Evolutionary conservation across 768 basidiomycete genomes (phyloP).

Genomic region (Calocybe cyanea): DNA sequence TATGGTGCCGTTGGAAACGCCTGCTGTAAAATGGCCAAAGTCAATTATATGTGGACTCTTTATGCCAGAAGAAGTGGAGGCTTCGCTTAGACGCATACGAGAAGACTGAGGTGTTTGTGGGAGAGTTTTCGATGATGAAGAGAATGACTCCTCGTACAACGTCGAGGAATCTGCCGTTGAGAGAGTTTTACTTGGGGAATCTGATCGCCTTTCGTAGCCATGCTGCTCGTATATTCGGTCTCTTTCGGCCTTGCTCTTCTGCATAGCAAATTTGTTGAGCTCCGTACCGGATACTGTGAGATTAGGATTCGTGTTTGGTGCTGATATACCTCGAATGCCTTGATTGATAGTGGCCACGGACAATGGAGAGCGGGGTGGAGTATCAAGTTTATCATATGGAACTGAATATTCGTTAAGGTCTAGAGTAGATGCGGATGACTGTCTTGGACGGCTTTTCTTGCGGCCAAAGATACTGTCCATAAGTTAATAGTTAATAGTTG

Average conservation of each 20-base stretch:
- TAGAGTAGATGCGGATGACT: slow-evolving; percentile 55
- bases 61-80: slow-evolving; percentile 44
- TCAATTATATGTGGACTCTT: slow-evolving; percentile 52
- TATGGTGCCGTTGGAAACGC: slow-evolving; percentile 28
- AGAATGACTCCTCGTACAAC: slow-evolving; percentile 48
- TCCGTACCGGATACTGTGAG: slow-evolving; percentile 71
- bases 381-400: slow-evolving; percentile 66
- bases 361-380: slow-evolving; percentile 56
- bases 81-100: slow-evolving; percentile 52
- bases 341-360: slow-evolving; percentile 54
- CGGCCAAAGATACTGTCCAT: slow-evolving; percentile 72
- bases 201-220: slow-evolving; percentile 34
- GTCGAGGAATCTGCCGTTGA: slow-evolving; percentile 59
- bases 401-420: slow-evolving; percentile 65
- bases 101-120: slow-evolving; percentile 33
- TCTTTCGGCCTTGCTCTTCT: slow-evolving; percentile 48
- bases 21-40: slow-evolving; percentile 40
- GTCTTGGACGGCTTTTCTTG: slow-evolving; percentile 57
- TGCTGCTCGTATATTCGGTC: slow-evolving; percentile 47
- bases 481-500: too few species aligned
- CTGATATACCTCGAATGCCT: slow-evolving; percentile 65
- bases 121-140: slow-evolving; percentile 26
- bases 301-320: slow-evolving; percentile 80
- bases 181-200: slow-evolving; percentile 47
- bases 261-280: slow-evolving; percentile 57